Evolutionary conservation across 2,329 filamentous ascomycete genomes (phyloP).

Genomic region (Cercospora janseana): DNA sequence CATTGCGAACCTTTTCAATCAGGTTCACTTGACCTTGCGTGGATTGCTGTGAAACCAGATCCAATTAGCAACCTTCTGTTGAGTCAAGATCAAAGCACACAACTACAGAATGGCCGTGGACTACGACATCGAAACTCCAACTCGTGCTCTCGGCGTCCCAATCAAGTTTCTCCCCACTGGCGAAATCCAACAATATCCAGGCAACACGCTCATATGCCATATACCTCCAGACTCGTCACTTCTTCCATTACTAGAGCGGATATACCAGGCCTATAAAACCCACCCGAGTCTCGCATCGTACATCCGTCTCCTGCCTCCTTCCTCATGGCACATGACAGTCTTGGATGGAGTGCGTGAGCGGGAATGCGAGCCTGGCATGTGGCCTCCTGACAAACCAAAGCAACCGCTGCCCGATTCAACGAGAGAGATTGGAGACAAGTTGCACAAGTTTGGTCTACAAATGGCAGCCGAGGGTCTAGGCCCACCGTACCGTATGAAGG

Average conservation of each 20-base stretch:
- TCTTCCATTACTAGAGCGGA: not conserved
- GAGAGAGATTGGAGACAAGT: not conserved
- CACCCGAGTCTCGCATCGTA: not conserved
- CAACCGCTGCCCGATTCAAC: conserved; percentile 6
- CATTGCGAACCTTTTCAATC: too few species aligned
- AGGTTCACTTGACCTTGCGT: too few species aligned
- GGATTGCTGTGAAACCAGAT: too few species aligned
- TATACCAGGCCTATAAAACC: not conserved
- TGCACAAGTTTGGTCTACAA: not conserved
- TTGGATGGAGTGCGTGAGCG: conserved; percentile 7
- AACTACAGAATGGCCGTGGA: too few species aligned
- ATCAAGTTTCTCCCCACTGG: not conserved
- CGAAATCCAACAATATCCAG: conserved; percentile 1
- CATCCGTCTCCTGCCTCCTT: conserved; percentile 3
- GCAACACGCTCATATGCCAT: conserved; percentile 6
- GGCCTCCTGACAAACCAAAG: conserved; percentile 8
- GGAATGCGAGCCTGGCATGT: not conserved
- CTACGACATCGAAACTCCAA: not conserved
- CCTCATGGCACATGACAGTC: conserved; percentile 14
- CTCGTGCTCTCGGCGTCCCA: not conserved
- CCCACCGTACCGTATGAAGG: not conserved
- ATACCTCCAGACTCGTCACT: not conserved
- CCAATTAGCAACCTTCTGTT: too few species aligned
- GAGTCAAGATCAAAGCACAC: too few species aligned
- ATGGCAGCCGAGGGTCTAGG: not conserved